A percentile compares a stretch with the other conserved stretches of the same genome.
Conservation (phyloP, 1,139 yeast species). For the Saccharomyces hybrid region DNA sequence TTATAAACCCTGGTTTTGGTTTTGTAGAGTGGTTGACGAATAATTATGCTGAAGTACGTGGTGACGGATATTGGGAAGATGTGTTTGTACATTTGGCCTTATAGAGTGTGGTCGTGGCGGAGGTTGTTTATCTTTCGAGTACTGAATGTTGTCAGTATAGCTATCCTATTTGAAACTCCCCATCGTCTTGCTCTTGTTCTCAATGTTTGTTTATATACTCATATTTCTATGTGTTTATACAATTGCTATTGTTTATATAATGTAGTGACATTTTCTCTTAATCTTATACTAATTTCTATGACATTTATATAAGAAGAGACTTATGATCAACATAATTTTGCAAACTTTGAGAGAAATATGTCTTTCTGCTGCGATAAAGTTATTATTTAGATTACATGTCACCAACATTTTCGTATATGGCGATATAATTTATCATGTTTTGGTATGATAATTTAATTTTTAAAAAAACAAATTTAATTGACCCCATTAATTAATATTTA, state of each 20-base stretch:
- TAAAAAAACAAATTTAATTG: no score
- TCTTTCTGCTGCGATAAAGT: no score
- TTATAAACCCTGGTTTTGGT: slow-evolving; percentile 1
- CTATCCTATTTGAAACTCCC: background rate
- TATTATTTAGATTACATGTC: background rate
- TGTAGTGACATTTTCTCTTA: background rate
- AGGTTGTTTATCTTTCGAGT: slow-evolving; percentile 1
- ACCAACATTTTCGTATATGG: background rate
- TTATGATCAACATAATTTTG: no score
- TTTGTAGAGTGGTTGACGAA: slow-evolving; percentile 1
- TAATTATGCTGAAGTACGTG: slow-evolving; percentile 1
- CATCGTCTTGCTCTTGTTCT: background rate
- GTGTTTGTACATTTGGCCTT: slow-evolving; percentile 1
- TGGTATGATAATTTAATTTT: background rate
- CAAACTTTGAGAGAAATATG: no score
- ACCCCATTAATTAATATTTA: no score
- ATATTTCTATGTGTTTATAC: slow-evolving; percentile 4
- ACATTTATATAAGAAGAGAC: no score
- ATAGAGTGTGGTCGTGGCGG: slow-evolving; percentile 1
- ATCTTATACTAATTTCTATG: no score
- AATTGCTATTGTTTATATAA: background rate
- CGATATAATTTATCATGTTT: background rate
- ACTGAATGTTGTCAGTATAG: background rate
- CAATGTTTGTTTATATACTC: background rate
- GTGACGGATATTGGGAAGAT: slow-evolving; percentile 1